Conservation (phyloP, 768 basidiomycete species). For the Tulasnella sp. region DNA sequence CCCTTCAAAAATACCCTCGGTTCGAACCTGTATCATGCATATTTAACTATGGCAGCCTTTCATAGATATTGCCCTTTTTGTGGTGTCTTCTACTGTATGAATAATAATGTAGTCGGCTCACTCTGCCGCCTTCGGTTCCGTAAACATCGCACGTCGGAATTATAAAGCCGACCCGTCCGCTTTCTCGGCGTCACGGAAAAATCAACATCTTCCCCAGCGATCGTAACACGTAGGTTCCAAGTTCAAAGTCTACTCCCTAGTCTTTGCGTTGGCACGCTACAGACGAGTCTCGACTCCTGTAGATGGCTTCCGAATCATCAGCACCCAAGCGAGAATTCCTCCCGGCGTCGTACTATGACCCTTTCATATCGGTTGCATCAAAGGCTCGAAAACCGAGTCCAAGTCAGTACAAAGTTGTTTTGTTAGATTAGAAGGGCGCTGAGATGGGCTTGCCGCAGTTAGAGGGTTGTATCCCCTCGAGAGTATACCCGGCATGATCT, state of each 20-base stretch:
- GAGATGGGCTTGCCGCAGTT: constrained; percentile 39
- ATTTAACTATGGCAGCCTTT: neutral
- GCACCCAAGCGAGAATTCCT: constrained; percentile 36
- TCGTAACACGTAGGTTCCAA: neutral
- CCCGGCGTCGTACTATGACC: constrained; percentile 53
- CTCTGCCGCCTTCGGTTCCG: neutral
- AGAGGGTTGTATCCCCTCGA: constrained; percentile 75
- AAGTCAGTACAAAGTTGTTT: constrained; percentile 45
- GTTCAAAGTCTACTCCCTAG: neutral
- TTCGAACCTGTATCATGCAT: neutral
- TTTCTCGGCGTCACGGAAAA: neutral
- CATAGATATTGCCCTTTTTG: neutral
- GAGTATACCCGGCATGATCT: constrained; percentile 69
- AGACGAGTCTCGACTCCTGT: neutral
- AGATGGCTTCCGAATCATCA: constrained; percentile 2
- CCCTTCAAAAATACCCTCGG: neutral
- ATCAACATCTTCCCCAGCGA: neutral
- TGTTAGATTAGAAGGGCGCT: constrained; percentile 34
- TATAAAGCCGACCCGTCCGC: neutral
- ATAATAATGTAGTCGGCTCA: neutral
- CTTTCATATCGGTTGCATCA: constrained; percentile 60
- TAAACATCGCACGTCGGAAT: neutral
- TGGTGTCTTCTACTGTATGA: neutral
- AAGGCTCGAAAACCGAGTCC: constrained; percentile 61
- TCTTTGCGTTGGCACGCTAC: neutral